Evolutionary conservation across 768 basidiomycete genomes (phyloP).

Genomic region (Amanita pallidorosea): DNA sequence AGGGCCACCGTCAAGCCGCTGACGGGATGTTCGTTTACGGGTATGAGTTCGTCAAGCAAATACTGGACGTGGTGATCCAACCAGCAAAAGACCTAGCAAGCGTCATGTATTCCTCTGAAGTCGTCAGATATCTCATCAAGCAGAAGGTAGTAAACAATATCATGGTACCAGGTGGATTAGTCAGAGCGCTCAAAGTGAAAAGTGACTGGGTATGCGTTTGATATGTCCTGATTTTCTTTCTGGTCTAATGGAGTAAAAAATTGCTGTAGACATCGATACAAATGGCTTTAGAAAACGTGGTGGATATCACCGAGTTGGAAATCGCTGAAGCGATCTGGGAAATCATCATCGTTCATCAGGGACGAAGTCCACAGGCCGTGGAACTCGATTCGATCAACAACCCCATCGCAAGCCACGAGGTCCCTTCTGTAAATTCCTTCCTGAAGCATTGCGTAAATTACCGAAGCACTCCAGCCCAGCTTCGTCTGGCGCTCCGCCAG

Average conservation of each 20-base stretch:
- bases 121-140: slow-evolving; percentile 48
- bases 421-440: slow-evolving; percentile 23
- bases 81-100: slow-evolving; percentile 23
- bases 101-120: slow-evolving; percentile 41
- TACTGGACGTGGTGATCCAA: slow-evolving; percentile 41
- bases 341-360: slow-evolving; percentile 20
- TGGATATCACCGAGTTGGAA: slow-evolving; percentile 58
- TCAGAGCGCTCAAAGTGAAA: slow-evolving; percentile 38
- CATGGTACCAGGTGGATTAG: slow-evolving; percentile 53
- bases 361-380: slow-evolving; percentile 22
- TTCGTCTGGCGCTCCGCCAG: slow-evolving; percentile 41
- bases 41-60: slow-evolving; percentile 49
- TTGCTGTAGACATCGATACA: slow-evolving; percentile 30
- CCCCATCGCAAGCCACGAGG: slow-evolving; percentile 1
- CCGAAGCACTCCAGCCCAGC: slow-evolving; percentile 23
- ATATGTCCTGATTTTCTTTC: neutral
- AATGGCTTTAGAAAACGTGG: slow-evolving; percentile 40
- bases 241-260: neutral
- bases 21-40: neutral
- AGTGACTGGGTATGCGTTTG: slow-evolving; percentile 70
- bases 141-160: slow-evolving; percentile 41
- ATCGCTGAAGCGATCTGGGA: slow-evolving; percentile 40
- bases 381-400: slow-evolving; percentile 18
- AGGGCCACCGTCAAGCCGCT: slow-evolving; percentile 15
- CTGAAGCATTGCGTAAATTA: slow-evolving; percentile 26